Evolutionary conservation across 164 flowering plant species (phyloP).

Genomic region (Cinnamomum chago): DNA sequence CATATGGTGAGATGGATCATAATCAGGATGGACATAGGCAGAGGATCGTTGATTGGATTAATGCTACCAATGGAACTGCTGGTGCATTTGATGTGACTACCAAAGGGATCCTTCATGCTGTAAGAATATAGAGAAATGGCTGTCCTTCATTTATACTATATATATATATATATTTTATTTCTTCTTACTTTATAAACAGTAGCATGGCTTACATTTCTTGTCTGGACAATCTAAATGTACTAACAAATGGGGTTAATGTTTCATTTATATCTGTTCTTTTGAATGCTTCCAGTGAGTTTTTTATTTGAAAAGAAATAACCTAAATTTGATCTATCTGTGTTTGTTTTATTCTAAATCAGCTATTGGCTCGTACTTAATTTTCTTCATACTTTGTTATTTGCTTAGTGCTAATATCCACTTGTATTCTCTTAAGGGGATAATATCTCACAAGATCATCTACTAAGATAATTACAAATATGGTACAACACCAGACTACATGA

Average conservation of each 20-base stretch:
- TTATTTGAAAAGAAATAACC: background rate
- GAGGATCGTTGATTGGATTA: constrained; percentile 96
- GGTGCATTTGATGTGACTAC: constrained; percentile 99
- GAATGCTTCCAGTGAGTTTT: background rate
- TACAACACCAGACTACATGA: too few relatives aligned
- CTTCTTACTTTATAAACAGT: background rate
- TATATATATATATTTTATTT: too few relatives aligned
- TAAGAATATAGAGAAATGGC: constrained; percentile 32
- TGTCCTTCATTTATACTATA: background rate
- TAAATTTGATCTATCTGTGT: background rate
- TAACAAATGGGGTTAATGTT: background rate
- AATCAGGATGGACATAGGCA: constrained; percentile 97
- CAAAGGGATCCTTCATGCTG: constrained; percentile 94
- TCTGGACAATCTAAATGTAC: background rate
- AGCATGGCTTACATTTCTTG: background rate
- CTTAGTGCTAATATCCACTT: background rate
- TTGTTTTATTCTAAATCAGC: background rate
- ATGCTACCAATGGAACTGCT: constrained; percentile 83
- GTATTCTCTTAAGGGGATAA: too few relatives aligned
- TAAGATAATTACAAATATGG: too few relatives aligned
- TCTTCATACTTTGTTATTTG: background rate
- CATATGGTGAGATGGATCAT: constrained; percentile 86
- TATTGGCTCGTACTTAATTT: background rate
- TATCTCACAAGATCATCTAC: too few relatives aligned
- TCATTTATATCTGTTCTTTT: background rate